Base-by-base conservation (phyloP, 2,329 filamentous ascomycete genomes). In the Ophiocordyceps australis region DNA sequence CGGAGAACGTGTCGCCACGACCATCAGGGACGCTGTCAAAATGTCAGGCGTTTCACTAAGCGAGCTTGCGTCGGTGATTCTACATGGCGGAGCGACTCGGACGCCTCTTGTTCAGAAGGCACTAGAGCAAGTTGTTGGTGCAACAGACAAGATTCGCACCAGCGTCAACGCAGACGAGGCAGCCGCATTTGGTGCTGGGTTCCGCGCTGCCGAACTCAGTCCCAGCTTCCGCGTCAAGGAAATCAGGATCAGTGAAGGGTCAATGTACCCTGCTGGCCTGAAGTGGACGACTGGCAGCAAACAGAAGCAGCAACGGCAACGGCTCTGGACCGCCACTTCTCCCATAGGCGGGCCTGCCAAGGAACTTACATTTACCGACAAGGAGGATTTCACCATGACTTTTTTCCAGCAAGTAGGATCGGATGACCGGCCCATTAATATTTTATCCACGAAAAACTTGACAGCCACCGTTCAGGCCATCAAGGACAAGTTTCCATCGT, bases 111-210 rank as follows among this genome's bases (percentile, higher is more conserved):
- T 98, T 9, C 86, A 95, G 49, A 86, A 75, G 52, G 66, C 77
- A 40, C 69, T 98, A 11, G 83, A 94, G 53, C 68, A 71, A 33
- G 52, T 79, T 22, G 66, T 74, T 26, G 78, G 80, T 20, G 67
- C 64, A 12, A 52, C 72, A 7, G 71, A 77, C 26, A 94, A 92
- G 59, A 62, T 98, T 31, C 76, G 83, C 35, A 78, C 75, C 43
- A 98, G 91, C 40, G 89, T 98, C 45, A 98, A 98, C 55, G 79
- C 86, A 9, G 89, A 98, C 42, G 89, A 98, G 54, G 78, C 89
- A 14, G 89, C 89, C 26, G 89, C 92, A 8, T 92, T 95, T 49
- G 89, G 89, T 39, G 86, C 89, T 28, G 85, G 78, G 16, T 95
- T 98, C 63, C 81, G 85, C 45, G 89, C 81, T 26, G 89, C 89